Conservation (phyloP, 495 filamentous ascomycete species). For the Xylaria grammica region DNA sequence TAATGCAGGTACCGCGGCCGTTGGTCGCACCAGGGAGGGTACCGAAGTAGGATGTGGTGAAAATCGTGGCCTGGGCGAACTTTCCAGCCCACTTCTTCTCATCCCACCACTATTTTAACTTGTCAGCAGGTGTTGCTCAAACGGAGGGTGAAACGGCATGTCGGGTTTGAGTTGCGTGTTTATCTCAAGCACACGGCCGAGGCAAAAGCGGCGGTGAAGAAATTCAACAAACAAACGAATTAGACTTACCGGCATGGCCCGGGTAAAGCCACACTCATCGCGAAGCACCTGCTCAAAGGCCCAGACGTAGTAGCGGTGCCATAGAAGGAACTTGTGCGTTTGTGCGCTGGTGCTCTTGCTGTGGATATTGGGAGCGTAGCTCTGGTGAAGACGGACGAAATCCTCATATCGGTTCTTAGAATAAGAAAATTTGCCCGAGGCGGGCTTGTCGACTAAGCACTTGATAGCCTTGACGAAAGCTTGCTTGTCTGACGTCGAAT, state of each 20-base stretch:
- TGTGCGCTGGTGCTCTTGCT: conserved; percentile 52
- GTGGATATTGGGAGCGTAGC: conserved; percentile 65
- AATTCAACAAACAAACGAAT: background rate
- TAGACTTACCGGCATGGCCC: conserved; percentile 31
- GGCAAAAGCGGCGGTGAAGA: background rate
- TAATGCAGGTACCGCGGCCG: conserved; percentile 38
- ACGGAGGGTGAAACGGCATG: no score
- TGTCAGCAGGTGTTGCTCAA: background rate
- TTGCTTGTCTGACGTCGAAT: conserved; percentile 36
- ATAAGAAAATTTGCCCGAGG: conserved; percentile 50
- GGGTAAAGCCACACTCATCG: conserved; percentile 69
- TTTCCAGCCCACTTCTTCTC: conserved; percentile 48
- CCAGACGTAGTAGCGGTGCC: conserved; percentile 70
- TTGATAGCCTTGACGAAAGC: conserved; percentile 61
- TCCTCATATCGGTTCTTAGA: conserved; percentile 66
- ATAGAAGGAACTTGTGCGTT: conserved; percentile 65
- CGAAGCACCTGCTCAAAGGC: conserved; percentile 65
- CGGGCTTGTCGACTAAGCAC: conserved; percentile 57
- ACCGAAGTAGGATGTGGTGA: conserved; percentile 39
- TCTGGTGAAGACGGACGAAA: conserved; percentile 69
- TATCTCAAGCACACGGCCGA: no score
- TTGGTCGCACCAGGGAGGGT: conserved; percentile 34
- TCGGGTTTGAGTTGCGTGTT: no score
- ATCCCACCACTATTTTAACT: conserved; percentile 42
- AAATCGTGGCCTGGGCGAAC: conserved; percentile 41